Evolutionary conservation across 257 asterid species (phyloP).

Genomic region (Solanum infundibuliforme): DNA sequence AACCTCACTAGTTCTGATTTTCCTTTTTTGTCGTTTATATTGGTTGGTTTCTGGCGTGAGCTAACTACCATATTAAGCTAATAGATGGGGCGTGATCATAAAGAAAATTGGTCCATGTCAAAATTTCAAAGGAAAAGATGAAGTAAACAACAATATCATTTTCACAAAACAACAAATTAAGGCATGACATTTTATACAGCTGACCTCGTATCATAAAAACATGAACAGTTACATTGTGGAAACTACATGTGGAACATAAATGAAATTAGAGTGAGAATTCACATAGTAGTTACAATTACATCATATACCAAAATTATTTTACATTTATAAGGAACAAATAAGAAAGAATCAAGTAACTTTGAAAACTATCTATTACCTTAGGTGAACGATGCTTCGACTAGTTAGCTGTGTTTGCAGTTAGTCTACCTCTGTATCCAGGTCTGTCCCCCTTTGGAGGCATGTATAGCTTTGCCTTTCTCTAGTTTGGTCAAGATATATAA

Average conservation of each 20-base stretch:
- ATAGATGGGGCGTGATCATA: background rate
- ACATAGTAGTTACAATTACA: background rate
- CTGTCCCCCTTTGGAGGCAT: background rate
- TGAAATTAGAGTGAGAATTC: background rate
- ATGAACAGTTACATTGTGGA: conserved; percentile 9
- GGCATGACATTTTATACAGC: conserved; percentile 7
- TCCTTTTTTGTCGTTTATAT: background rate
- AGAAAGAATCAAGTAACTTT: conserved; percentile 3
- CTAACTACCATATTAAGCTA: background rate
- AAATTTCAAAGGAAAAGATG: background rate
- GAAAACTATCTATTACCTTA: background rate
- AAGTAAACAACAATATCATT: background rate
- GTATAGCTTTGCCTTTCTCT: background rate
- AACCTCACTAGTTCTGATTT: background rate
- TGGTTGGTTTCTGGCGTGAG: background rate
- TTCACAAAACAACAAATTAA: background rate
- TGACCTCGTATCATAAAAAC: background rate
- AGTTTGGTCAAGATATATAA: background rate
- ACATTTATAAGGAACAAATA: conserved; percentile 4
- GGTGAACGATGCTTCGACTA: conserved; percentile 1
- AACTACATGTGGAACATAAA: conserved; percentile 18
- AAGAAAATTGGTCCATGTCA: background rate
- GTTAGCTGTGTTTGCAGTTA: conserved; percentile 12
- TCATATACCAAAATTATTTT: conserved; percentile 14
- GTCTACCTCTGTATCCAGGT: conserved; percentile 6